Base-by-base conservation (phyloP, 2,329 filamentous ascomycete species). In the Paraphoma chrysanthemicola region DNA sequence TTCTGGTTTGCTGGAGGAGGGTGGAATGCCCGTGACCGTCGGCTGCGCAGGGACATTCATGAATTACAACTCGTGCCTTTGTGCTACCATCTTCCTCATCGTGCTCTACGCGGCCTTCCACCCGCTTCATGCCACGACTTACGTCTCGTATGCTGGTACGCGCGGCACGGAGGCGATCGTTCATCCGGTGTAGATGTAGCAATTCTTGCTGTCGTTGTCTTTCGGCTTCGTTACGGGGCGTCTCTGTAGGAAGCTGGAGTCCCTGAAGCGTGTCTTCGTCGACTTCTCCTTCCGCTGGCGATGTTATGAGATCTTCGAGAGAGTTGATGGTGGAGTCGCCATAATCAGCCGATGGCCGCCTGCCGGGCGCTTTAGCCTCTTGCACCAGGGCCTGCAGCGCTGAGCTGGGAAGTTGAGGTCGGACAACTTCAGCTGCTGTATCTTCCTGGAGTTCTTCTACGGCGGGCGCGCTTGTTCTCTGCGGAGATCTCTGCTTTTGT, bases 321-420 rank as follows among this genome's bases (percentile, higher is more conserved):
- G 80, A 82, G 44, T 80, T 76, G 43, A 82, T 77, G 3, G 81
- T 83, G 16, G 78, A 79, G 30, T 83, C 81, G 36, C 80, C 80
- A 39, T 77, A 75, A 31, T 70, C 64, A 16, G 76, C 71, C 23
- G 62, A 58, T 18, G 50, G 50, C 33, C 55, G 55, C 28, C 53
- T 49, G 28, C 57, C 60, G 28, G 57, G 60, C 6, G 68, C 61
- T 66, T 69, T 74, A 6, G 76, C 76, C 60, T 78, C 72, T 49
- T 73, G 67, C 1, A 82, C 68, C 16, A 82, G 68, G 16, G 78
- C 77, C 50, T 77, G 72, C 6, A 82, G 69, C 4, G 71, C 75
- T 18, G 75, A 77, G 29, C 62, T 62, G 7, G 73, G 73, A 2
- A 77, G 65, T 4, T 54, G 62, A 14, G 72, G 71, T 33, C 66